Conservation (phyloP, 345 rosid species). For the Lepidium africanum region DNA sequence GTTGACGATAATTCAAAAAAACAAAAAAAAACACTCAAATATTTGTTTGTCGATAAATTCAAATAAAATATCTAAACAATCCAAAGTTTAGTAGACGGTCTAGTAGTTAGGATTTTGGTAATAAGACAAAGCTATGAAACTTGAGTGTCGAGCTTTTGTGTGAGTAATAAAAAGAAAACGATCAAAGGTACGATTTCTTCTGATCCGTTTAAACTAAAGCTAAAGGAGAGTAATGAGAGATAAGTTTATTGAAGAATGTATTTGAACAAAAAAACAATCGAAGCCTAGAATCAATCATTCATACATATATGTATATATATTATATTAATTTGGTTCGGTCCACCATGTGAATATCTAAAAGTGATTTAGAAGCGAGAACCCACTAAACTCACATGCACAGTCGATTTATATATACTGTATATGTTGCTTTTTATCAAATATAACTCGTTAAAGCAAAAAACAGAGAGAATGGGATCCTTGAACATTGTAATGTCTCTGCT, state of each 20-base stretch:
- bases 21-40: neutral
- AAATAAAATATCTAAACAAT: neutral
- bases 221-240: neutral
- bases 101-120: neutral
- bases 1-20: no score
- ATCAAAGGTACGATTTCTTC: neutral
- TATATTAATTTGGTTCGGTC: neutral
- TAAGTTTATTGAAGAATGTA: neutral
- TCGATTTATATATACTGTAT: constrained; percentile 4
- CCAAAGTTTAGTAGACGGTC: neutral
- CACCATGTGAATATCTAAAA: constrained; percentile 18
- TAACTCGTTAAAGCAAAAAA: neutral
- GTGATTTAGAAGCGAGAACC: constrained; percentile 9
- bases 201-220: neutral
- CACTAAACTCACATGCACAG: constrained; percentile 22
- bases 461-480: constrained; percentile 4
- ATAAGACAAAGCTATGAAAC: neutral
- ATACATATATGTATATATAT: no score
- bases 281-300: no score
- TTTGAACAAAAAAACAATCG: no score
- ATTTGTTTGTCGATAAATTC: neutral
- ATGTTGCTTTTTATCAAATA: neutral
- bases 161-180: neutral
- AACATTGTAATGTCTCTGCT: constrained; percentile 6
- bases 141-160: neutral